Percentiles rank a stretch among this genome's conserved stretches.
These are phyloP conservation scores for Litsea cubeba DNA, from an alignment of 164 flowering plant species.

Conservation along the genomic window DNA sequence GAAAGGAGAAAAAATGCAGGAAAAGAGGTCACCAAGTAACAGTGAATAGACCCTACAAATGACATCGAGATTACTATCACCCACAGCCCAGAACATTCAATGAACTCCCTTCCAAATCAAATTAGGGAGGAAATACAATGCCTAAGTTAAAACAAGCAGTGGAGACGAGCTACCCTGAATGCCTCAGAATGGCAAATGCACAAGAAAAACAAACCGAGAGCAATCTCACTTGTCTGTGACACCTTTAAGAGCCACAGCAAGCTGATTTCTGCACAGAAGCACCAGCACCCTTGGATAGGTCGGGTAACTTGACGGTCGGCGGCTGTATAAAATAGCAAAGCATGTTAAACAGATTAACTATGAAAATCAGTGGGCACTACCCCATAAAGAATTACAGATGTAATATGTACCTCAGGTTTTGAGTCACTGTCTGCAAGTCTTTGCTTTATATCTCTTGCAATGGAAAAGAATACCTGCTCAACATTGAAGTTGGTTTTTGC, in stretches of 20 bases:
- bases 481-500: constrained; percentile 58
- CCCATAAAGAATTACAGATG: too few species aligned
- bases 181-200: constrained; percentile 3
- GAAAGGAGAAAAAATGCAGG: neutral
- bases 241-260: constrained; percentile 36
- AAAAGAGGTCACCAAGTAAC: constrained; percentile 3
- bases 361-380: neutral
- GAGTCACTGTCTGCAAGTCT: constrained; percentile 46
- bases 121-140: constrained; percentile 24
- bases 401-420: constrained; percentile 34
- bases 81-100: constrained; percentile 11
- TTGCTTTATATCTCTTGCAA: constrained; percentile 53
- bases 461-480: constrained; percentile 55
- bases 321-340: constrained; percentile 26
- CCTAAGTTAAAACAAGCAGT: constrained; percentile 9
- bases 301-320: constrained; percentile 43
- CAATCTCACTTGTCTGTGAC: neutral
- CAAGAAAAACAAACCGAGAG: constrained; percentile 1
- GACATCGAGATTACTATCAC: constrained; percentile 10
- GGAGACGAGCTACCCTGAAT: constrained; percentile 8
- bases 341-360: neutral
- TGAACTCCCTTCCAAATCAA: constrained; percentile 11
- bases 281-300: constrained; percentile 23
- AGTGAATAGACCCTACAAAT: constrained; percentile 9
- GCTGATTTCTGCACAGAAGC: constrained; percentile 38